Evolutionary conservation across 352 stramenopile genomes (phyloP).

Genomic region (Globisporangium nagaii): DNA sequence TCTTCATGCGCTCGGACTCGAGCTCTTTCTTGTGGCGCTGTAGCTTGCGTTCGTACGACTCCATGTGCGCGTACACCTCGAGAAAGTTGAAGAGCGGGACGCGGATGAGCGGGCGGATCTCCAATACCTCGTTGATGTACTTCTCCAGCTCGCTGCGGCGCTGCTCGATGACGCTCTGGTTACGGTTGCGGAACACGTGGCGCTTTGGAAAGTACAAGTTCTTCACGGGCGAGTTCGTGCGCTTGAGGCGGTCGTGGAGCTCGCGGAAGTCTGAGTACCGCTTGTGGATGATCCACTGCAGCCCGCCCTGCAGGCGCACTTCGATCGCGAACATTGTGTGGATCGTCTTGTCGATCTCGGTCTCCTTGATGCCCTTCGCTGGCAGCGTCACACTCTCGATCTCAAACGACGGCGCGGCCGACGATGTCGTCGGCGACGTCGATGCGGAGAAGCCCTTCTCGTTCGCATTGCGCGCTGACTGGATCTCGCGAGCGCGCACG

Average conservation of each 20-base stretch:
- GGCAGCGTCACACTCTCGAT: conserved; percentile 80
- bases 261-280: conserved; percentile 87
- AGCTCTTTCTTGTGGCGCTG: conserved; percentile 84
- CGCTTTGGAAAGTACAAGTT: conserved; percentile 83
- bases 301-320: conserved; percentile 64
- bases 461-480: conserved; percentile 29
- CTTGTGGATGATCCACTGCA: conserved; percentile 88
- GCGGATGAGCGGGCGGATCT: conserved; percentile 73
- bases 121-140: conserved; percentile 85
- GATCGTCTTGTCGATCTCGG: conserved; percentile 77
- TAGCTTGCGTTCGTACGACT: conserved; percentile 82
- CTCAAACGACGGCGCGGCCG: conserved; percentile 59
- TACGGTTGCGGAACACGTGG: conserved; percentile 80
- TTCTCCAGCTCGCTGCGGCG: conserved; percentile 79
- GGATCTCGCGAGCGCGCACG: conserved; percentile 40
- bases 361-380: conserved; percentile 55
- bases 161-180: conserved; percentile 84
- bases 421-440: conserved; percentile 28
- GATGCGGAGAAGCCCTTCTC: conserved; percentile 25
- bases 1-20: conserved; percentile 85
- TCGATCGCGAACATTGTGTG: conserved; percentile 83
- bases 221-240: conserved; percentile 71
- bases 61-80: conserved; percentile 83
- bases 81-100: conserved; percentile 88
- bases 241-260: conserved; percentile 79